These are phyloP conservation scores for Psilocybe cyanescens DNA, from an alignment of 768 basidiomycete species.

Conservation along the genomic window DNA sequence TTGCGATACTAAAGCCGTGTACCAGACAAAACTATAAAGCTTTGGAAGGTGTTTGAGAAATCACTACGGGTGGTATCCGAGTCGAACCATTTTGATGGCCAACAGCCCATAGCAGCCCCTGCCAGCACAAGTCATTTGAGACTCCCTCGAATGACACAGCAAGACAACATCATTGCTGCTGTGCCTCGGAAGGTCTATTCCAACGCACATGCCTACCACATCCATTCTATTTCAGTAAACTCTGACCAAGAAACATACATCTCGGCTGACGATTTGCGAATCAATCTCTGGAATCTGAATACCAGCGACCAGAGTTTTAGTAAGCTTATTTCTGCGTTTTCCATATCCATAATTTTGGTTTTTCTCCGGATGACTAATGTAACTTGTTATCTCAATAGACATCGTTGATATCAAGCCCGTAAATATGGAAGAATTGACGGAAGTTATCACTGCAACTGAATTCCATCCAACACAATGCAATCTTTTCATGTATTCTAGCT, in stretches of 20 bases:
- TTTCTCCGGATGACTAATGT: constrained; percentile 18
- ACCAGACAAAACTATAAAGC: constrained; percentile 98
- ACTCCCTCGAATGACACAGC: constrained; percentile 89
- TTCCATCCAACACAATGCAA: constrained; percentile 99
- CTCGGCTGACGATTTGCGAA: constrained; percentile 95
- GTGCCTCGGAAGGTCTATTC: constrained; percentile 99
- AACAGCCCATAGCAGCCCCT: constrained; percentile 70
- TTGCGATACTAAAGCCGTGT: constrained; percentile 13
- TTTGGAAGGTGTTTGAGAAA: constrained; percentile 99
- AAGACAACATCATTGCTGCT: constrained; percentile 98
- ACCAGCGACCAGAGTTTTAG: constrained; percentile 99
- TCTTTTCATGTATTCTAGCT: constrained; percentile 99
- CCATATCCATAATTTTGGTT: constrained; percentile 1
- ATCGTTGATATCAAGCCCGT: constrained; percentile 99
- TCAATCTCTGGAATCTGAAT: constrained; percentile 98
- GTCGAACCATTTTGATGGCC: constrained; percentile 90
- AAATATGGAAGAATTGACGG: constrained; percentile 99
- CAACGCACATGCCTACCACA: constrained; percentile 99
- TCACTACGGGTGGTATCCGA: constrained; percentile 94
- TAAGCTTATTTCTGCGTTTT: constrained; percentile 43
- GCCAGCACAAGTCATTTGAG: constrained; percentile 63
- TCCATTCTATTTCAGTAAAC: constrained; percentile 99
- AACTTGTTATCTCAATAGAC: constrained; percentile 52
- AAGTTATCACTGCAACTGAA: constrained; percentile 99
- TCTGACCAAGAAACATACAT: constrained; percentile 99